A percentile compares a stretch with the other conserved stretches of the same genome.
These are phyloP conservation scores for Curvularia sp. DNA, from an alignment of 2,329 filamentous ascomycete species.

Conservation along the genomic window DNA sequence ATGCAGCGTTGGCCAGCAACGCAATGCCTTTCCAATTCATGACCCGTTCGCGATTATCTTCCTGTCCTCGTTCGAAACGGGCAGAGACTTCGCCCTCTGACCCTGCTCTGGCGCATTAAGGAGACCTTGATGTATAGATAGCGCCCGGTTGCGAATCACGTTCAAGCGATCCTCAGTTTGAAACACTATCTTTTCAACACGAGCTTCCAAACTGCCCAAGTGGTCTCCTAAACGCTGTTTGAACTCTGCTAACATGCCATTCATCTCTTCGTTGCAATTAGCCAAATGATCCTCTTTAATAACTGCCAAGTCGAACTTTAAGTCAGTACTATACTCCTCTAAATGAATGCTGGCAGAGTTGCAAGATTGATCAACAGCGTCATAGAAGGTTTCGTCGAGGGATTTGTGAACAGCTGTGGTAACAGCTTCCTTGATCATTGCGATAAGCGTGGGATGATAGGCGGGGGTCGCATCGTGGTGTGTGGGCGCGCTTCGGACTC, in stretches of 20 bases:
- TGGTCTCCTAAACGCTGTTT: neutral
- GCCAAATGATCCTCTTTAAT: constrained; percentile 2
- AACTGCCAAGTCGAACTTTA: neutral
- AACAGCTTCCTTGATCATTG: neutral
- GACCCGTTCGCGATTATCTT: neutral
- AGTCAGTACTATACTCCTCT: neutral
- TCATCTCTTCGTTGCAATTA: neutral
- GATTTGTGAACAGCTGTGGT: neutral
- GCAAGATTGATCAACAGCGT: neutral
- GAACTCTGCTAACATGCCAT: neutral
- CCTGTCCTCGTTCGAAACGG: neutral
- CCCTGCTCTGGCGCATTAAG: neutral
- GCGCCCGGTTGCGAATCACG: neutral
- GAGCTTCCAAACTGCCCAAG: neutral
- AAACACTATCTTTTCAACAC: neutral
- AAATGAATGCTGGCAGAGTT: neutral
- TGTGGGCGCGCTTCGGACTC: neutral
- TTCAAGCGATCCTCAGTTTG: neutral
- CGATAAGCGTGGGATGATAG: neutral
- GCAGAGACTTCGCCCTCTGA: neutral
- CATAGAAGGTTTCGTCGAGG: neutral
- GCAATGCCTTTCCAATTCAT: too few relatives aligned
- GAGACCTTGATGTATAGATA: neutral
- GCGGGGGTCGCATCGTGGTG: neutral
- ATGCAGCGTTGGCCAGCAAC: too few relatives aligned